Base-by-base conservation (phyloP, 441 rosid species). In the Oxalis stricta region DNA sequence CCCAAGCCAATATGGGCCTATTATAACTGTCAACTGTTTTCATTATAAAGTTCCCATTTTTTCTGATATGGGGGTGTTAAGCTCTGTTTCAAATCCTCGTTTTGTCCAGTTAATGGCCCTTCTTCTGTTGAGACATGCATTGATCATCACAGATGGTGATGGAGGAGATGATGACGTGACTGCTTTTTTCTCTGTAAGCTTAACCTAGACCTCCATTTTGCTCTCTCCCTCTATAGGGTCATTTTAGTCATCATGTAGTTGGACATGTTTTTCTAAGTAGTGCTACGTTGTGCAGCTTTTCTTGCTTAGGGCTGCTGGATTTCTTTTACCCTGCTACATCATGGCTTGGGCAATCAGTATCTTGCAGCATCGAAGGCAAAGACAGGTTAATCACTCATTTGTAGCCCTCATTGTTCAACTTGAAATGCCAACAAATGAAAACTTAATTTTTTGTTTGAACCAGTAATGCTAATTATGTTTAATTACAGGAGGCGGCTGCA, bases 331-430 rank as follows among this genome's bases (percentile, higher is more conserved):
- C 2, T 86, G 96, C 61, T 91, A 86, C 57, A 79, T 91, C 51
- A 80, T 86, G 99, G 99, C 96, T 38, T 91, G 99, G 99, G 95
- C 95, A 51, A 80, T 91, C 24, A 77, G 91, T 52, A 71, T 84
- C 50, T 53, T 91, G 55, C 96, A 91, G 66, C 94, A 79, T 4
- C 74, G 95, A n/a, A 73, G 95, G 53, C 95, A 84, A 63, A 77
- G 96, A 74, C 94, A 82, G 80, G 99, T 91, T 18, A 11, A 62
- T 51, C 14, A 40, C 50, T 50, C 31, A 18, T 15, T 16, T 12
- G 13, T n/a, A 8, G 24, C 24, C n/a, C 41, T 38, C 12, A 38
- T 10, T 10, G 5, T 3, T 10, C 5, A 3, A 7, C 24, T 10
- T 38, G 19, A 1, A 5, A 3, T 36, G 4, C 0, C 7, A 10